Conservation (phyloP, 2,329 filamentous ascomycete genomes). For the Sporothrix sp. region DNA sequence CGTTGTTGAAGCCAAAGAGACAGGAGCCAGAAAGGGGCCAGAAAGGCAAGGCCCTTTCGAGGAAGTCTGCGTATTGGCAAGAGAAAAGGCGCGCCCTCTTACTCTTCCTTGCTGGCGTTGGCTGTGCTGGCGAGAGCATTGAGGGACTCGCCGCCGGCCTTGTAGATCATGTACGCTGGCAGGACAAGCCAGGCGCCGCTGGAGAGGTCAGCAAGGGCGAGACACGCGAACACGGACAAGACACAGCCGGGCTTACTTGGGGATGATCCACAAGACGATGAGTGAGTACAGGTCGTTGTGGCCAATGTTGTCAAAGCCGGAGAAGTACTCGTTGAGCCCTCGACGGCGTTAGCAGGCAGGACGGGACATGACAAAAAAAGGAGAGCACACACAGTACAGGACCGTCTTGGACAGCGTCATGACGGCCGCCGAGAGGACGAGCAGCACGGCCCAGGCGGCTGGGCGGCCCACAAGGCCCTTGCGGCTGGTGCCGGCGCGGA, state of each 20-base stretch:
- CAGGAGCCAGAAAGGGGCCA: not conserved
- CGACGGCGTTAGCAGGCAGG: not conserved
- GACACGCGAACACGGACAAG: too few relatives aligned
- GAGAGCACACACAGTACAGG: conserved; percentile 39
- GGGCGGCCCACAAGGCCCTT: conserved; percentile 32
- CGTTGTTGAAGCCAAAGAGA: too few relatives aligned
- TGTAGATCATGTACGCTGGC: conserved; percentile 41
- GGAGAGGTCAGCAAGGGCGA: not conserved
- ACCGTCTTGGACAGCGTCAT: conserved; percentile 56
- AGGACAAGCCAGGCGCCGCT: conserved; percentile 48
- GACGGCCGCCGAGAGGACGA: conserved; percentile 44
- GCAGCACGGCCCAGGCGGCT: conserved; percentile 36
- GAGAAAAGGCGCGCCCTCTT: not conserved
- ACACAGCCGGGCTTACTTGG: conserved; percentile 47
- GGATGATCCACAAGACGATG: conserved; percentile 46
- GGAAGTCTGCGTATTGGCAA: not conserved
- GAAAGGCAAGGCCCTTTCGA: too few relatives aligned
- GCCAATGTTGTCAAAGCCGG: conserved; percentile 46
- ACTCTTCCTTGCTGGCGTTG: conserved; percentile 32
- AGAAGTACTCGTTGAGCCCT: conserved; percentile 50
- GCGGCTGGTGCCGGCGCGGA: conserved; percentile 16
- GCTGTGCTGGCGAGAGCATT: conserved; percentile 32
- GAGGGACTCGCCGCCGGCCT: conserved; percentile 40
- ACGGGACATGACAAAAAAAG: not conserved
- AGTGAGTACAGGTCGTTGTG: conserved; percentile 40